A percentile compares a stretch with the other conserved stretches of the same genome.
These are phyloP conservation scores for Leccinum angustisporum DNA, from an alignment of 1,284 basidiomycete species.

Conservation along the genomic window DNA sequence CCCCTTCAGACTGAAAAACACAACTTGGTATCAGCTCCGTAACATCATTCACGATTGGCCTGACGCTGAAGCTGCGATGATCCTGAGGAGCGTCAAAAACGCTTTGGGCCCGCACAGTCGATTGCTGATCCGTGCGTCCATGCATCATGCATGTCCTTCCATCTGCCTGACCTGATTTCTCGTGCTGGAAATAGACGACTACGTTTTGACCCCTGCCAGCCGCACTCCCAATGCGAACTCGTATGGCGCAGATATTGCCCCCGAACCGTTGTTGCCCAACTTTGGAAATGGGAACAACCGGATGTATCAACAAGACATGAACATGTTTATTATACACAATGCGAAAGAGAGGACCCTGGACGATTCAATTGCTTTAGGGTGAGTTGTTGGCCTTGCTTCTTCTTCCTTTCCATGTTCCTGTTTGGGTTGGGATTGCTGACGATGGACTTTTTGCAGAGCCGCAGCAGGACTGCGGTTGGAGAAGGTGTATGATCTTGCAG, in stretches of 20 bases:
- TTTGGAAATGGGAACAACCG: constrained; percentile 25
- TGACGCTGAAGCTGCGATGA: constrained; percentile 22
- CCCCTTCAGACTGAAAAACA: neutral
- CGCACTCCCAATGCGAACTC: constrained; percentile 6
- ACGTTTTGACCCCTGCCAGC: constrained; percentile 15
- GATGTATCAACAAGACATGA: constrained; percentile 31
- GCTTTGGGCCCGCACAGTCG: constrained; percentile 28
- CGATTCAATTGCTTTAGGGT: constrained; percentile 25
- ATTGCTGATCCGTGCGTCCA: constrained; percentile 28
- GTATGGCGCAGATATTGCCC: constrained; percentile 20
- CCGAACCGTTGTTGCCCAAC: constrained; percentile 33
- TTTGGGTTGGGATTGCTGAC: neutral
- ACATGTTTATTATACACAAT: constrained; percentile 28
- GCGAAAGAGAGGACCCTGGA: constrained; percentile 28
- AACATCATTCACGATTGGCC: constrained; percentile 31
- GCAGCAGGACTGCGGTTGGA: constrained; percentile 24
- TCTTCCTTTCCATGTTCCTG: constrained; percentile 39
- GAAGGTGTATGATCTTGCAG: constrained; percentile 29
- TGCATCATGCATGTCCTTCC: neutral
- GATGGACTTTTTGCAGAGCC: constrained; percentile 13
- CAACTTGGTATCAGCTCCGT: constrained; percentile 20
- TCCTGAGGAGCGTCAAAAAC: constrained; percentile 21
- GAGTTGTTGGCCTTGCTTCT: neutral
- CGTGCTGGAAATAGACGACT: constrained; percentile 19
- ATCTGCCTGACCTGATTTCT: neutral